phyloP scores from a whole-genome alignment of 2,329 filamentous ascomycete genomes.

The Atkinsonella texensis region DNA sequence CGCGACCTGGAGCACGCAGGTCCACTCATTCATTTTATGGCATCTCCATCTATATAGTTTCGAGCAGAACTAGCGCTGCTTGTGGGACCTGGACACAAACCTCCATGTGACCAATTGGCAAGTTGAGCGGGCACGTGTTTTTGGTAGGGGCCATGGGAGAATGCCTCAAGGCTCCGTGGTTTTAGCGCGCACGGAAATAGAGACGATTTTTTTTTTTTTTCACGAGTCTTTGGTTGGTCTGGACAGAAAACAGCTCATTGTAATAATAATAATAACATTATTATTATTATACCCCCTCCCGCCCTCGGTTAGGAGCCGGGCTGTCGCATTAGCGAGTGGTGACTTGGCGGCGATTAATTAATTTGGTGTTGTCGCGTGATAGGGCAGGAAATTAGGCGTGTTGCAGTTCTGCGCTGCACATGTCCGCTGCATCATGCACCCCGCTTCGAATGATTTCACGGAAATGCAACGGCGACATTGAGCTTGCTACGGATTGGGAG shows the following conservation, averaged over 20 bases:
- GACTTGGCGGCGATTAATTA: not conserved
- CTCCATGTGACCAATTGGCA: not conserved
- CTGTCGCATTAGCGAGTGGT: not conserved
- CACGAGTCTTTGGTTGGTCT: not conserved
- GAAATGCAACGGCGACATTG: too few relatives aligned
- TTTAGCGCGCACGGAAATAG: not conserved
- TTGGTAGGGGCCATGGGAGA: constrained; percentile 1
- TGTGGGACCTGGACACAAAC: not conserved
- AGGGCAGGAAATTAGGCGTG: too few relatives aligned
- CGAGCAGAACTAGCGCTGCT: not conserved
- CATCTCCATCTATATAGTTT: not conserved
- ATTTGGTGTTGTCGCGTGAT: too few relatives aligned
- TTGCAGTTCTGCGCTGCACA: not conserved
- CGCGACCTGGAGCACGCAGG: not conserved
- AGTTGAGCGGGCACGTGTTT: not conserved
- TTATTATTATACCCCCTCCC: too few relatives aligned
- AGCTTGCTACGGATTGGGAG: too few relatives aligned
- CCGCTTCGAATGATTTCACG: not conserved
- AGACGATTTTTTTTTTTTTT: not conserved
- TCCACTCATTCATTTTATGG: not conserved
- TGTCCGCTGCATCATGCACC: not conserved
- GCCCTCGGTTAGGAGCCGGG: not conserved
- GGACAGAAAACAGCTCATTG: not conserved
- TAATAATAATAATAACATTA: too few relatives aligned
- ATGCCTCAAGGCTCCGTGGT: not conserved